Conservation (phyloP, 2,329 filamentous ascomycete genomes). For the Xylaria sp. region DNA sequence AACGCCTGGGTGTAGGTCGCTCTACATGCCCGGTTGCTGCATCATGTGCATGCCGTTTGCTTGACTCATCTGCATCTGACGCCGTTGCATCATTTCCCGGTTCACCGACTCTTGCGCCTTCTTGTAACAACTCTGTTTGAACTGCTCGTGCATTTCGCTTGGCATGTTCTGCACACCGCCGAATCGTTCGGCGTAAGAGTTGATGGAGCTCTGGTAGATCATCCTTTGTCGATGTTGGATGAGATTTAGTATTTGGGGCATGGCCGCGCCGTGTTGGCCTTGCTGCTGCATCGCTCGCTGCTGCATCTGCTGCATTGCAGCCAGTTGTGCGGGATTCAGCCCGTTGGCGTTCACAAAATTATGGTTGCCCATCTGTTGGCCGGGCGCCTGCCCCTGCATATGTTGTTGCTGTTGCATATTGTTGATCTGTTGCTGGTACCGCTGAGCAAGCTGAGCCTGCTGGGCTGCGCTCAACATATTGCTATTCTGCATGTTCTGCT, state of each 20-base stretch:
- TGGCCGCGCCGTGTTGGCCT: conserved; percentile 29
- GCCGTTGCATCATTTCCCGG: conserved; percentile 35
- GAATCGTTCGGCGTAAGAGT: conserved; percentile 39
- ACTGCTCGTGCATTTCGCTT: conserved; percentile 46
- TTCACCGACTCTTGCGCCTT: conserved; percentile 40
- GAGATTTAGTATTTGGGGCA: conserved; percentile 10
- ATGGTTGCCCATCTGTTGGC: conserved; percentile 46
- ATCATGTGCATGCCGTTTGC: conserved; percentile 39
- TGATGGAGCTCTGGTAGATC: conserved; percentile 46
- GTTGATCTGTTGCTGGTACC: conserved; percentile 39
- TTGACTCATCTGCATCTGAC: conserved; percentile 42
- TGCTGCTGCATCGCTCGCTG: conserved; percentile 43
- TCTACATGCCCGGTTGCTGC: conserved; percentile 53
- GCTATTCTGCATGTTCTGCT: conserved; percentile 44
- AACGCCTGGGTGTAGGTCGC: not conserved
- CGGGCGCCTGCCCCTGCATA: conserved; percentile 42
- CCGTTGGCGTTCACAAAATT: conserved; percentile 46
- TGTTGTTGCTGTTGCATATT: conserved; percentile 37
- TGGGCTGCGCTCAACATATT: conserved; percentile 43
- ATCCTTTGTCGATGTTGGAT: conserved; percentile 40
- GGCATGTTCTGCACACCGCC: conserved; percentile 51
- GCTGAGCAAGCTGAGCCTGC: conserved; percentile 43
- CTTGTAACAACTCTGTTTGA: conserved; percentile 46
- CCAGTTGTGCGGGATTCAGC: conserved; percentile 38
- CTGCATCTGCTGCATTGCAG: conserved; percentile 35